phyloP scores from a whole-genome alignment of 495 filamentous ascomycete genomes.

The Xylaria grammica region DNA sequence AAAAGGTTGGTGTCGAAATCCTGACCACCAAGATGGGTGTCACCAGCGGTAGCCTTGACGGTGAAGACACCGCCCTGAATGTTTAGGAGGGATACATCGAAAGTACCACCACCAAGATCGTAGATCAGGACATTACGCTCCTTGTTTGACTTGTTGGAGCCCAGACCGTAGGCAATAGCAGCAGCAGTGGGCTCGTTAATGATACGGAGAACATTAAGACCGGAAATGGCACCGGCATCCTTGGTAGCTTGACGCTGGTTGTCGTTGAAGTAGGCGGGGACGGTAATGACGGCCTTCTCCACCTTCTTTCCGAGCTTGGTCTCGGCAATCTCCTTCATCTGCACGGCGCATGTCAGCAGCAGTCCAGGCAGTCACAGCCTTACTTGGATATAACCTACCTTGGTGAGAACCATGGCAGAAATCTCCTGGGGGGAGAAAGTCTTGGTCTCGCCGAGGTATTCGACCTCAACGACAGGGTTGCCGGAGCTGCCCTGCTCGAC shows the following conservation, averaged over 20 bases:
- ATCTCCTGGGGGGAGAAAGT: slow-evolving; percentile 97
- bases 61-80: slow-evolving; percentile 99
- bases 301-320: slow-evolving; percentile 94
- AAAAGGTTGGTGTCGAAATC: slow-evolving; percentile 98
- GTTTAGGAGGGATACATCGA: slow-evolving; percentile 98
- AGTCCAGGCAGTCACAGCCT: slow-evolving; percentile 1
- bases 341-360: slow-evolving; percentile 31
- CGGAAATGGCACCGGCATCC: slow-evolving; percentile 96
- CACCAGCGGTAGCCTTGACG: slow-evolving; percentile 97
- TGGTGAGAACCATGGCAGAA: slow-evolving; percentile 91
- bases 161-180: slow-evolving; percentile 96
- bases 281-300: slow-evolving; percentile 97
- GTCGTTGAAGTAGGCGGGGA: slow-evolving; percentile 99
- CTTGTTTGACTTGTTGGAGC: slow-evolving; percentile 88
- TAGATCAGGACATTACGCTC: slow-evolving; percentile 99
- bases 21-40: slow-evolving; percentile 98
- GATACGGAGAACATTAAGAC: slow-evolving; percentile 98
- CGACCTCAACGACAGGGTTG: slow-evolving; percentile 90
- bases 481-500: slow-evolving; percentile 74
- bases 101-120: slow-evolving; percentile 99
- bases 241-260: slow-evolving; percentile 99
- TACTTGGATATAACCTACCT: slow-evolving; percentile 58
- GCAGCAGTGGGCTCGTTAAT: slow-evolving; percentile 99
- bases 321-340: slow-evolving; percentile 99
- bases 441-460: slow-evolving; percentile 94